These are phyloP conservation scores for Chalciporus sphaerocephalus DNA, from an alignment of 768 basidiomycete genomes.

Conservation along the genomic window DNA sequence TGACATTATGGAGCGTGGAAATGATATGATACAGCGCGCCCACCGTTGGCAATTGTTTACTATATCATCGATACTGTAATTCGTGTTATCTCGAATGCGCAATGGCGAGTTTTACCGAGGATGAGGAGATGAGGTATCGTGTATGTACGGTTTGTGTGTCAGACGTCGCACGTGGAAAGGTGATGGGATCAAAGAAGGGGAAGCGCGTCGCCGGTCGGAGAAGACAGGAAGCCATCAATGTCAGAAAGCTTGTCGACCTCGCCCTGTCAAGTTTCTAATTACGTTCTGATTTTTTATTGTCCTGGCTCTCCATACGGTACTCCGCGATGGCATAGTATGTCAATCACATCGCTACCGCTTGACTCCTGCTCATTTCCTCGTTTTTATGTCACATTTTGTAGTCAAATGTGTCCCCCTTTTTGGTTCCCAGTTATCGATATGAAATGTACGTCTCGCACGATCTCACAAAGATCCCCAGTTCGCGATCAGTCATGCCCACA, in stretches of 20 bases:
- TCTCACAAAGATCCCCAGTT: slow-evolving; percentile 2
- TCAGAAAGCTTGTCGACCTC: not conserved
- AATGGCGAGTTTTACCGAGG: not conserved
- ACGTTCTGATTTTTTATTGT: slow-evolving; percentile 12
- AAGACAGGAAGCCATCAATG: not conserved
- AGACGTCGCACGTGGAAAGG: not conserved
- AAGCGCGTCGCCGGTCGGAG: not conserved
- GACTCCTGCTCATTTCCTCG: not conserved
- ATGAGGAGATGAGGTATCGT: too few relatives aligned
- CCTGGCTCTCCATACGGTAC: slow-evolving; percentile 5
- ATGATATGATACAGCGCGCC: too few relatives aligned
- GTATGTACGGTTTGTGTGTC: not conserved
- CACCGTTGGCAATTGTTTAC: too few relatives aligned
- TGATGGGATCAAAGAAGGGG: not conserved
- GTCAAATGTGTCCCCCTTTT: not conserved
- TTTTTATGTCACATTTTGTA: not conserved
- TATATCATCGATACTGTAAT: too few relatives aligned
- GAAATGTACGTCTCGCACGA: slow-evolving; percentile 12
- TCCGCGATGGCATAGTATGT: slow-evolving; percentile 30
- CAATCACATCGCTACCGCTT: slow-evolving; percentile 10
- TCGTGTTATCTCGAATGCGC: not conserved
- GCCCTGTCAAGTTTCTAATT: slow-evolving; percentile 8
- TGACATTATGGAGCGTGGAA: not conserved
- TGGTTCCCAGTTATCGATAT: not conserved
- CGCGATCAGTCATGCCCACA: too few relatives aligned